phyloP scores from a whole-genome alignment of 352 stramenopile species.

The Phytophthora aleatoria region DNA sequence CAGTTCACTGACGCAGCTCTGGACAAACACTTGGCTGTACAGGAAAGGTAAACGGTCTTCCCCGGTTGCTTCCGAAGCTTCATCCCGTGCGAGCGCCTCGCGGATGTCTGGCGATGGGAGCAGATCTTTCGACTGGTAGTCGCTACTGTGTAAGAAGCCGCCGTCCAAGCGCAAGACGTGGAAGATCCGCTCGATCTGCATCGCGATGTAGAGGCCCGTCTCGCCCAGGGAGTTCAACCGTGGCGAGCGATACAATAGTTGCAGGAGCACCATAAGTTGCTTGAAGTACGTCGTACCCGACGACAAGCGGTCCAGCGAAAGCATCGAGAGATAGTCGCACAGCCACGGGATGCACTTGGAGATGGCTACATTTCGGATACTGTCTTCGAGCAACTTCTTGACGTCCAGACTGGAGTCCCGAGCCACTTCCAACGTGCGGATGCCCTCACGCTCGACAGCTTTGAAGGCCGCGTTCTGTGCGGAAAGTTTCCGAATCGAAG shows the following conservation, averaged over 20 bases:
- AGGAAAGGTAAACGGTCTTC: constrained; percentile 64
- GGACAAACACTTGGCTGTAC: constrained; percentile 68
- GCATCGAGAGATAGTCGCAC: constrained; percentile 68
- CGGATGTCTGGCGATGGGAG: constrained; percentile 22
- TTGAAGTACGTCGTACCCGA: constrained; percentile 55
- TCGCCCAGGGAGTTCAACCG: constrained; percentile 52
- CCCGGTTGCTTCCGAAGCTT: constrained; percentile 6
- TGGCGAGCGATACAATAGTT: constrained; percentile 49
- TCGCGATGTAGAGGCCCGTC: constrained; percentile 53
- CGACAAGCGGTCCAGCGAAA: constrained; percentile 57
- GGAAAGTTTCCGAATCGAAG: constrained; percentile 32
- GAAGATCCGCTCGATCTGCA: constrained; percentile 73
- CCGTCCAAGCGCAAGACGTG: constrained; percentile 42
- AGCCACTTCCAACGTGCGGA: constrained; percentile 48
- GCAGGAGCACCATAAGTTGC: constrained; percentile 48
- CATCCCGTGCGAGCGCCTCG: constrained; percentile 15
- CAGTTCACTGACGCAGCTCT: constrained; percentile 63
- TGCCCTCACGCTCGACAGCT: constrained; percentile 52
- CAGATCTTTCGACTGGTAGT: constrained; percentile 23
- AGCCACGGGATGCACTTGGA: constrained; percentile 72
- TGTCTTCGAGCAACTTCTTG: constrained; percentile 46
- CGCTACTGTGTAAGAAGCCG: constrained; percentile 15
- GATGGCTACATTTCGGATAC: constrained; percentile 41
- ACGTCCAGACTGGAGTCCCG: constrained; percentile 49
- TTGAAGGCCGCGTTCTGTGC: constrained; percentile 57